Conservation (phyloP, 495 filamentous ascomycete species). For the Penicillium robsamsonii region DNA sequence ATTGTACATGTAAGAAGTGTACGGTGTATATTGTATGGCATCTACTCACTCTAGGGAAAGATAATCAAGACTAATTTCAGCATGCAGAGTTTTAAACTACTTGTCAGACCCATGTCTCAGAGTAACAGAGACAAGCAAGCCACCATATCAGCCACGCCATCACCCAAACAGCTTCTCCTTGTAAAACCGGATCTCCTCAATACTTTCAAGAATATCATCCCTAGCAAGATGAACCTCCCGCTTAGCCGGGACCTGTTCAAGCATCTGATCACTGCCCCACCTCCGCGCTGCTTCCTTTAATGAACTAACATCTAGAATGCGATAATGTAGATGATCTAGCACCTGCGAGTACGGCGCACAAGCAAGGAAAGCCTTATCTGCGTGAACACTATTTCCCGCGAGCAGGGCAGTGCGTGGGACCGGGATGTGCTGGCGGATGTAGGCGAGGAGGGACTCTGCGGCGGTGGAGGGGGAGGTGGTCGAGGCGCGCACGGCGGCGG, state of each 20-base stretch:
- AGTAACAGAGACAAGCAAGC: not conserved
- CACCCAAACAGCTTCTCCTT: slow-evolving; percentile 38
- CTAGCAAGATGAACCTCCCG: slow-evolving; percentile 74
- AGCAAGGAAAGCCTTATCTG: slow-evolving; percentile 78
- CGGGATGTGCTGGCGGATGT: slow-evolving; percentile 70
- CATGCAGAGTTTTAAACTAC: not conserved
- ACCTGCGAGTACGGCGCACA: slow-evolving; percentile 70
- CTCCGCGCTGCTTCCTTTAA: slow-evolving; percentile 84
- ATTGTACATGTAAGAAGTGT: not conserved
- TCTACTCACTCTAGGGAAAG: not conserved
- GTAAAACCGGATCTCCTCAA: slow-evolving; percentile 85
- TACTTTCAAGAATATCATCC: slow-evolving; percentile 92
- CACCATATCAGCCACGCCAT: not conserved
- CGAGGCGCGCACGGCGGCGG: slow-evolving; percentile 70
- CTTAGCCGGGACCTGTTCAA: slow-evolving; percentile 65
- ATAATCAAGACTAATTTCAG: not conserved
- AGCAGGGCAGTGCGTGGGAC: slow-evolving; percentile 63
- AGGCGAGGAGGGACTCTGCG: slow-evolving; percentile 68
- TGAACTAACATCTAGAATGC: slow-evolving; percentile 86
- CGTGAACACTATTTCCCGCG: slow-evolving; percentile 90
- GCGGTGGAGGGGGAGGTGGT: slow-evolving; percentile 69
- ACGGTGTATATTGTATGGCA: not conserved
- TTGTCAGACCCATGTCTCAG: not conserved
- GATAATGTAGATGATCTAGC: slow-evolving; percentile 76
- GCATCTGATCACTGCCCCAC: slow-evolving; percentile 66